Evolutionary conservation across 495 filamentous ascomycete genomes (phyloP).

Genomic region (Aspergillus cavernicola): DNA sequence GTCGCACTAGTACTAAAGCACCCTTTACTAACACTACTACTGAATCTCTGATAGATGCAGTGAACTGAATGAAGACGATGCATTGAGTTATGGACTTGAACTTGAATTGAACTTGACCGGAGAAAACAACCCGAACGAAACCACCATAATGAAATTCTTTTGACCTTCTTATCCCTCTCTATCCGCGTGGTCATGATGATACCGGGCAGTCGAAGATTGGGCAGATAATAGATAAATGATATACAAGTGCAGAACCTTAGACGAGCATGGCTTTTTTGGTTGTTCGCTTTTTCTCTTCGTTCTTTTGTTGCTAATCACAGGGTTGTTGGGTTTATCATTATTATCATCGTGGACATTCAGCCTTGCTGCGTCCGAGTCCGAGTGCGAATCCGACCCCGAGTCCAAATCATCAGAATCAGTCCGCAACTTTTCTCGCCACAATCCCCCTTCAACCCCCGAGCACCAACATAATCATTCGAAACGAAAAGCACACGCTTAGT

Average conservation of each 20-base stretch:
- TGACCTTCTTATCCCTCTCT: not conserved
- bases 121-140: not conserved
- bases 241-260: slow-evolving; percentile 3
- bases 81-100: slow-evolving; percentile 5
- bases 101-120: not conserved
- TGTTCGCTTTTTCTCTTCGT: too few species aligned
- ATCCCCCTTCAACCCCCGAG: slow-evolving; percentile 13
- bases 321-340: slow-evolving; percentile 15
- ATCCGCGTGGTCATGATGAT: slow-evolving; percentile 2
- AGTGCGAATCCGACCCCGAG: slow-evolving; percentile 13
- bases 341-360: slow-evolving; percentile 13
- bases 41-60: not conserved
- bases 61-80: not conserved
- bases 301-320: slow-evolving; percentile 10
- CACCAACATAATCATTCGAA: slow-evolving; percentile 18
- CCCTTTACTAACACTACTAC: too few species aligned
- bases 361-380: slow-evolving; percentile 13
- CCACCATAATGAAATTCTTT: not conserved
- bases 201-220: not conserved
- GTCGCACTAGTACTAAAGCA: too few species aligned
- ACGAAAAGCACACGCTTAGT: slow-evolving; percentile 33
- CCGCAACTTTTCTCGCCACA: slow-evolving; percentile 9
- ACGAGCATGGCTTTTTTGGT: slow-evolving; percentile 7
- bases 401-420: slow-evolving; percentile 9
- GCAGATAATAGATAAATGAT: slow-evolving; percentile 3